Percentiles rank a stretch among this genome's conserved stretches.
phyloP scores from a whole-genome alignment of 208 protist genomes.

The Porcisia hertigi region DNA sequence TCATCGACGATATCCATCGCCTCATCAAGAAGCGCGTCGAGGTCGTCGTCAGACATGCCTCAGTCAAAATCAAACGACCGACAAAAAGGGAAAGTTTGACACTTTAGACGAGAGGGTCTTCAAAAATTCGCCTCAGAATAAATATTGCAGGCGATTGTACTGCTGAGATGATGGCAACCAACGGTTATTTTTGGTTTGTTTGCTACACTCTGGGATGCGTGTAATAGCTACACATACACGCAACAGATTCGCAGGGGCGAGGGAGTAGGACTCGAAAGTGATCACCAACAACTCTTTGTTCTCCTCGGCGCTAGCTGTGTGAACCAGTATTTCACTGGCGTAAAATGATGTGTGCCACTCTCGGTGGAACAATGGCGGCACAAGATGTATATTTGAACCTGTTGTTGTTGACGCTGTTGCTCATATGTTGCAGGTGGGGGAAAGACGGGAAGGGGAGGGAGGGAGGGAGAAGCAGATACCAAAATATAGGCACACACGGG shows the following conservation, averaged over 20 bases:
- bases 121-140: not conserved
- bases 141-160: not conserved
- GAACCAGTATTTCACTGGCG: not conserved
- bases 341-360: not conserved
- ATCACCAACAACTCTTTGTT: not conserved
- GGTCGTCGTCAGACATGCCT: conserved; percentile 58
- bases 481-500: too few species aligned
- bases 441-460: not conserved
- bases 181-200: not conserved
- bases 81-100: not conserved
- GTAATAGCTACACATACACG: too few species aligned
- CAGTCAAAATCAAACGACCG: not conserved
- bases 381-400: not conserved
- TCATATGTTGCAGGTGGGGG: not conserved
- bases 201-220: not conserved
- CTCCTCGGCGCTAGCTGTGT: not conserved
- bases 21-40: conserved; percentile 83
- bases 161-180: not conserved
- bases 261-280: not conserved
- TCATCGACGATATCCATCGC: conserved; percentile 80
- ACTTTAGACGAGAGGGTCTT: not conserved
- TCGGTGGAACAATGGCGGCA: too few species aligned
- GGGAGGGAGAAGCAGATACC: not conserved
- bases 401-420: not conserved
- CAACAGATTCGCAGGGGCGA: too few species aligned